A percentile compares a stretch with the other conserved stretches of the same genome.
These are phyloP conservation scores for Capsicum pubescens DNA, from an alignment of 257 asterid genomes.

Conservation along the genomic window DNA sequence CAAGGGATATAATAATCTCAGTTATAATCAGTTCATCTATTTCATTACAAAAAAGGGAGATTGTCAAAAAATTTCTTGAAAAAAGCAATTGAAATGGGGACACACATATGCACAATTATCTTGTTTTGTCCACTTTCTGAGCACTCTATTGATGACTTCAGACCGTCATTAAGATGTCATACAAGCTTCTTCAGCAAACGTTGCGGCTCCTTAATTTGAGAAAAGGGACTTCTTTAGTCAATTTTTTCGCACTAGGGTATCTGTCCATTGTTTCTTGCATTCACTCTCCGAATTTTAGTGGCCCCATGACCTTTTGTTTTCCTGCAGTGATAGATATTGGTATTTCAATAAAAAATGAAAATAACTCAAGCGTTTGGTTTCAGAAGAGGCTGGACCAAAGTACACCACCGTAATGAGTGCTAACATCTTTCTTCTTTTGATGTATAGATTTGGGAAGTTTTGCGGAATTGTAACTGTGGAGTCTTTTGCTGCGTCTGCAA, in stretches of 20 bases:
- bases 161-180: not conserved
- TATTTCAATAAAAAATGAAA: not conserved
- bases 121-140: not conserved
- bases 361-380: not conserved
- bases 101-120: not conserved
- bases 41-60: not conserved
- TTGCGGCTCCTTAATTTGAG: not conserved
- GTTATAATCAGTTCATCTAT: slow-evolving; percentile 9
- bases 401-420: not conserved
- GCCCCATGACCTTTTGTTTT: not conserved
- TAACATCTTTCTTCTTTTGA: slow-evolving; percentile 24
- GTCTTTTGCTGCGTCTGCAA: slow-evolving; percentile 95
- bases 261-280: not conserved
- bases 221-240: not conserved
- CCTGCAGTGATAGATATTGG: not conserved
- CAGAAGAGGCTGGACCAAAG: not conserved
- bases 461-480: slow-evolving; percentile 88
- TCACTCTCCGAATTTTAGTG: not conserved
- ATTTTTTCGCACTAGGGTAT: not conserved
- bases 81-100: not conserved
- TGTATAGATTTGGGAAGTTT: slow-evolving; percentile 78
- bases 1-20: not conserved
- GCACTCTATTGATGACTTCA: not conserved
- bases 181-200: not conserved
- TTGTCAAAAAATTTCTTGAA: not conserved